Base-by-base conservation (phyloP, 2,329 filamentous ascomycete species). In the Cryphonectria radicalis region DNA sequence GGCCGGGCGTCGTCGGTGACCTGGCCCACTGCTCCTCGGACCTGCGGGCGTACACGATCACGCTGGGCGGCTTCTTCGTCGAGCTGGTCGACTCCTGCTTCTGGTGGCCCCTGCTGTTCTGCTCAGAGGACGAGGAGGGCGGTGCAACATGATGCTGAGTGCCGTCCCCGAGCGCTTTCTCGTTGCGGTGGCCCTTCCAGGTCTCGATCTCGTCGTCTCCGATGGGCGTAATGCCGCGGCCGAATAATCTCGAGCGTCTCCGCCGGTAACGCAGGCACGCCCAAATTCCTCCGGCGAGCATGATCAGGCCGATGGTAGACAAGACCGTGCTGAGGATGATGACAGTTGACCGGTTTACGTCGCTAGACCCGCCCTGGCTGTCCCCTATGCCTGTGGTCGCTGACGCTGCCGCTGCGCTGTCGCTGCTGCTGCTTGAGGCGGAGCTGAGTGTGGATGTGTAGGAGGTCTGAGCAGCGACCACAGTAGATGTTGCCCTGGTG, bases 201-300 rank as follows among this genome's bases (percentile, higher is more conserved):
- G 87, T 89, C 74, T 88, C 87, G 71, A 91, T 91, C 77, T 91
- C 89, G 72, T 90, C 88, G 75, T 91, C 89, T 73, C 87, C 85
- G 72, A 91, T 90, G 17, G 89, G 89, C 0, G 88, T 88, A 62
- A 88, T 87, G 64, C 87, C 88, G 66, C 89, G 82, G 66, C 83
- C 82, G 74, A 87, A 83, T 69, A 89, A 82, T 4, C 81, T 81
- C 17, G 77, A 74, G 46, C 79, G 79, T 63, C 76, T 76, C 59
- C 82, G 82, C 59, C 82, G 80, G 57, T 78, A 81, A 22, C 82
- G 78, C 66, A 82, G 79, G 72, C 81, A 84, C 50, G 82, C 75
- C 63, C 84, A 76, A 3, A 82, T 73, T 25, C 77, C 75, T 6
- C 77, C 76, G 4, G 79, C 79, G 64, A 85, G 77, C 66, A 84